Evolutionary conservation across 176 grass and related monocot species (phyloP).

Genomic region (Panicum miliaceum): DNA sequence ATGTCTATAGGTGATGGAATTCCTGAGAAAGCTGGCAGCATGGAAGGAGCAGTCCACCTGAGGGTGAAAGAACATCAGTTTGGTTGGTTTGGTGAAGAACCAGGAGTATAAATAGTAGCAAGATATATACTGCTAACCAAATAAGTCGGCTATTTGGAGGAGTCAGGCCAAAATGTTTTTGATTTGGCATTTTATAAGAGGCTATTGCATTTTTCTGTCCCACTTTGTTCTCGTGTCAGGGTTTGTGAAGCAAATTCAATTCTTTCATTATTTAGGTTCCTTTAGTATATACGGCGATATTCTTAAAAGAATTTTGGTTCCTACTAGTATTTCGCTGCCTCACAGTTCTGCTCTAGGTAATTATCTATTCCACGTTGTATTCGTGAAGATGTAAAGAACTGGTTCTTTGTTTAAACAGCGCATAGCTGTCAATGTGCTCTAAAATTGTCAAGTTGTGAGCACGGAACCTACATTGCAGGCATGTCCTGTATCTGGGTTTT

Average conservation of each 20-base stretch:
- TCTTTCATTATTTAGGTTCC: constrained; percentile 51
- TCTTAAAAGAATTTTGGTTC: constrained; percentile 5
- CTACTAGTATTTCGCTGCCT: neutral
- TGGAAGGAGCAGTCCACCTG: constrained; percentile 71
- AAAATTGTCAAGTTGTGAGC: neutral
- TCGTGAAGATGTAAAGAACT: constrained; percentile 26
- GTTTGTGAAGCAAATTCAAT: constrained; percentile 42
- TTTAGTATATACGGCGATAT: constrained; percentile 42
- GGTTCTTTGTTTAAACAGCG: neutral
- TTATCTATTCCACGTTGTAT: constrained; percentile 11
- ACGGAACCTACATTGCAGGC: neutral
- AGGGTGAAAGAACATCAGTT: constrained; percentile 16
- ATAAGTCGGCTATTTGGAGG: constrained; percentile 55
- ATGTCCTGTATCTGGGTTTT: neutral
- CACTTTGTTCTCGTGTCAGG: constrained; percentile 11
- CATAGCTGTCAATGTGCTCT: constrained; percentile 7
- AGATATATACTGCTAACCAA: constrained; percentile 63
- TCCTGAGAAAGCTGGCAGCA: constrained; percentile 70
- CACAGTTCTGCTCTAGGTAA: constrained; percentile 13
- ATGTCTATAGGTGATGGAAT: constrained; percentile 79
- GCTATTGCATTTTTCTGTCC: neutral
- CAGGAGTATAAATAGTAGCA: constrained; percentile 59
- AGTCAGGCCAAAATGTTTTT: constrained; percentile 57
- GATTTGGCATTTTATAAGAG: constrained; percentile 54
- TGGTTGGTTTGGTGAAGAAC: constrained; percentile 37